Percentiles rank a stretch among this genome's conserved stretches.
Conservation (phyloP, 805 yeast species). For the Starmera quercuum region DNA sequence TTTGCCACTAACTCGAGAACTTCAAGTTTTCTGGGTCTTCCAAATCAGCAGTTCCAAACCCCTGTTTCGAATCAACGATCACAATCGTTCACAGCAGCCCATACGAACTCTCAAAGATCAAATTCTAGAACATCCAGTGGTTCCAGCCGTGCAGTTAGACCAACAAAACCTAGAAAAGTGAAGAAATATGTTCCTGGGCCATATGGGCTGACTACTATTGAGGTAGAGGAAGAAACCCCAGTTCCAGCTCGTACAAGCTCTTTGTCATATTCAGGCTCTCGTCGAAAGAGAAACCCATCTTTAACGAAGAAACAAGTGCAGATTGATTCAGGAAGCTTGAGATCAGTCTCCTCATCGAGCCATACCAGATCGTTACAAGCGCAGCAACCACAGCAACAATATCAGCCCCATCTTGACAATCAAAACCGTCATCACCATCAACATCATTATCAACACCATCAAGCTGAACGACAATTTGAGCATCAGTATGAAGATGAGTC, state of each 20-base stretch:
- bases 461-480: constrained; percentile 2
- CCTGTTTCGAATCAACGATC: constrained; percentile 8
- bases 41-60: constrained; percentile 8
- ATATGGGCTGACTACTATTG: constrained; percentile 59
- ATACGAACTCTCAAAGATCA: constrained; percentile 1
- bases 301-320: too few relatives aligned
- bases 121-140: neutral
- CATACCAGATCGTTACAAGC: too few relatives aligned
- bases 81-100: constrained; percentile 15
- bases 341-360: constrained; percentile 8
- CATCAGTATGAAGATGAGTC: constrained; percentile 1
- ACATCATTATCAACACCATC: neutral
- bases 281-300: too few relatives aligned
- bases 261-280: constrained; percentile 1
- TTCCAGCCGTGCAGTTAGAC: constrained; percentile 3
- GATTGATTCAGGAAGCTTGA: constrained; percentile 7
- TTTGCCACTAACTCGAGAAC: constrained; percentile 10
- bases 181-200: constrained; percentile 71
- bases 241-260: constrained; percentile 2
- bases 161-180: constrained; percentile 35
- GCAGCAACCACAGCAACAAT: neutral
- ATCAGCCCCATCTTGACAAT: neutral
- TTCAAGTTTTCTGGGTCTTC: constrained; percentile 16
- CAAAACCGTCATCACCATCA: neutral
- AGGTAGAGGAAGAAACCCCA: constrained; percentile 41